Conservation (phyloP, 23 red algal species). For the Chondrus crispus region DNA sequence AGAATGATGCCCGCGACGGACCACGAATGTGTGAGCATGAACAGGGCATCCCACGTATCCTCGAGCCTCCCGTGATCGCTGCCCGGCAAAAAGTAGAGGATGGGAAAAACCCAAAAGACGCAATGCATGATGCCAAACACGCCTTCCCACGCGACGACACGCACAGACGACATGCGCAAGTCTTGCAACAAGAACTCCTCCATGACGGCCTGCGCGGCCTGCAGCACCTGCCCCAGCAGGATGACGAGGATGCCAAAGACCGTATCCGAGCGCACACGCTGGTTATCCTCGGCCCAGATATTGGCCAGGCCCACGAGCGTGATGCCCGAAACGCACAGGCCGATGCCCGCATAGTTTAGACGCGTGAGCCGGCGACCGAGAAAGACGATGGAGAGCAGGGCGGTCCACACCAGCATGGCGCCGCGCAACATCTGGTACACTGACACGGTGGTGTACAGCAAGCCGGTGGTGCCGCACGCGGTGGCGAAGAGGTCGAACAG, state of each 20-base stretch:
- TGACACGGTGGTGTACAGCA: conserved; percentile 87
- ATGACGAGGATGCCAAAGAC: conserved; percentile 79
- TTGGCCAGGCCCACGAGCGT: conserved; percentile 75
- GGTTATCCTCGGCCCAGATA: conserved; percentile 15
- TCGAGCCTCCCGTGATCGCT: conserved; percentile 78
- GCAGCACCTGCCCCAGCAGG: conserved; percentile 79
- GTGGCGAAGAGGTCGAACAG: conserved; percentile 88
- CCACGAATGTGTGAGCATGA: conserved; percentile 79
- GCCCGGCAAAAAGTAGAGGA: conserved; percentile 81
- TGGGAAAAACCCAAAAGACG: conserved; percentile 75
- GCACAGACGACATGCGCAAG: conserved; percentile 76
- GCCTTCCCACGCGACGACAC: conserved; percentile 92
- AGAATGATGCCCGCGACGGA: conserved; percentile 60
- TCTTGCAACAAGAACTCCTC: conserved; percentile 93
- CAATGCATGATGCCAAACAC: conserved; percentile 83
- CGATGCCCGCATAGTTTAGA: conserved; percentile 70
- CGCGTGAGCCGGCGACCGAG: conserved; percentile 55
- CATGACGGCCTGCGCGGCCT: conserved; percentile 81
- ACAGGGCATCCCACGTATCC: conserved; percentile 77
- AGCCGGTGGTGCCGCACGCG: conserved; percentile 73
- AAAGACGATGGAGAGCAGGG: conserved; percentile 70
- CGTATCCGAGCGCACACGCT: background rate
- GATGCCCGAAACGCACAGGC: conserved; percentile 65
- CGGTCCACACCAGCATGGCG: conserved; percentile 74
- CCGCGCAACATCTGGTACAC: conserved; percentile 96